A percentile compares a stretch with the other conserved stretches of the same genome.
Conservation (phyloP, 352 stramenopile species). For the Globisporangium cederbergense region DNA sequence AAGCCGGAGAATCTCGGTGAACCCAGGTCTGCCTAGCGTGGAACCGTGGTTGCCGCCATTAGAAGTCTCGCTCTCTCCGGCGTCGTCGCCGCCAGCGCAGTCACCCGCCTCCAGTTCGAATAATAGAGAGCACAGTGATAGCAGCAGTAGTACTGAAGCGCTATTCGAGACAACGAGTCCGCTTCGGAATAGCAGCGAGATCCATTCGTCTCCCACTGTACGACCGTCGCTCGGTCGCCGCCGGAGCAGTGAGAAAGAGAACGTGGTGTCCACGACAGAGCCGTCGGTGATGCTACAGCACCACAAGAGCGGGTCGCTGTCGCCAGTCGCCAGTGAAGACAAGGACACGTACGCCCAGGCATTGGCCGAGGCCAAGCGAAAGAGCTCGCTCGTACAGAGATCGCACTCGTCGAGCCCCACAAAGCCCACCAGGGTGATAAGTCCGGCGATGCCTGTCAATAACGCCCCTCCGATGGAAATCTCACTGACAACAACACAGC, state of each 20-base stretch:
- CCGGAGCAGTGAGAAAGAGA: slow-evolving; percentile 7
- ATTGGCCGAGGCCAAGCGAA: slow-evolving; percentile 5
- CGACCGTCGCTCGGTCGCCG: not conserved
- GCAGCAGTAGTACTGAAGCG: not conserved
- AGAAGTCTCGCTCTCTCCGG: not conserved
- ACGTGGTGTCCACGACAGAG: not conserved
- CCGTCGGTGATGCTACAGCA: slow-evolving; percentile 4
- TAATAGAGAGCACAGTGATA: not conserved
- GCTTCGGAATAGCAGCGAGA: not conserved
- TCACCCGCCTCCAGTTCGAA: slow-evolving; percentile 4
- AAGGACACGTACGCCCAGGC: slow-evolving; percentile 5
- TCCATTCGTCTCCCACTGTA: not conserved
- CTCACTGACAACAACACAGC: not conserved
- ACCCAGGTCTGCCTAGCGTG: not conserved
- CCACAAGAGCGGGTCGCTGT: slow-evolving; percentile 11
- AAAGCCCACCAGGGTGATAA: not conserved
- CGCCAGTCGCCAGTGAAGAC: not conserved
- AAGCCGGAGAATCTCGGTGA: not conserved
- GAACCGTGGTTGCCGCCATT: slow-evolving; percentile 8
- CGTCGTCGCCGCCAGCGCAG: slow-evolving; percentile 8
- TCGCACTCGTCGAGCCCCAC: not conserved
- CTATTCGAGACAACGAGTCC: not conserved
- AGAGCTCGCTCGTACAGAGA: slow-evolving; percentile 7
- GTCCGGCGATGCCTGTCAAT: no score
- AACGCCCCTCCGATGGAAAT: not conserved